Evolutionary conservation across 306 rosid genomes (phyloP), one percentile per base, ranked within the genome.

Genomic region (Myrica gale): DNA sequence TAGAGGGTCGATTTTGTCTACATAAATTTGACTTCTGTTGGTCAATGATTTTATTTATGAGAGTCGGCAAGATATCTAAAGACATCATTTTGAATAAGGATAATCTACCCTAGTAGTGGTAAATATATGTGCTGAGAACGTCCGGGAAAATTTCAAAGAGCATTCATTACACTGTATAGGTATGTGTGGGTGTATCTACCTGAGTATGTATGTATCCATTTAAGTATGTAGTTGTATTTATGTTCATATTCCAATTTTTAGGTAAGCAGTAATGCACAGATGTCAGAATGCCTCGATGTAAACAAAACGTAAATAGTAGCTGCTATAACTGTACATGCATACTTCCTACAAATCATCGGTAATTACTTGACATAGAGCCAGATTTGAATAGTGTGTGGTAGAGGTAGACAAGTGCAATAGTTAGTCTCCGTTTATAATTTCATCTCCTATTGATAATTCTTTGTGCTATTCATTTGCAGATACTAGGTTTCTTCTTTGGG

Each of bases 401-500:
- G 70, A 42, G 42, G 23, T 17, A 43, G 47, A 42, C 50, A 65
- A 45, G 23, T 41, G 50, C 70, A 65, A n/a, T 16, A 17, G 32
- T 66, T 74, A 47, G 66, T 74, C 56, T 75, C 47, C 17, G 43
- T 81, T 76, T 74, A 23, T 75, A 77, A 23, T 71, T 45, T 65
- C 65, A 39, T 69, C 39, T 77, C 61, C 37, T 48, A 66, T 54
- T 61, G 80, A 67, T 71, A 73, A 71, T 47, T 66, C 74, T 76
- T 55, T 2, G 65, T 84, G 71, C 73, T 70, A 76, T 23, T 81
- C 78, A 61, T 76, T 84, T 85, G 85, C 96, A 95, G 99, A 95
- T 95, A 74, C 97, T 95, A 42, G 99, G 99, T 82, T 95, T 95
- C 91, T 95, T 95, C 88, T 88, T 89, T 76, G 97, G 97, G 32